Evolutionary conservation across 345 rosid genomes (phyloP), one percentile per base, ranked within the genome.

Genomic region (Excoecaria agallocha): DNA sequence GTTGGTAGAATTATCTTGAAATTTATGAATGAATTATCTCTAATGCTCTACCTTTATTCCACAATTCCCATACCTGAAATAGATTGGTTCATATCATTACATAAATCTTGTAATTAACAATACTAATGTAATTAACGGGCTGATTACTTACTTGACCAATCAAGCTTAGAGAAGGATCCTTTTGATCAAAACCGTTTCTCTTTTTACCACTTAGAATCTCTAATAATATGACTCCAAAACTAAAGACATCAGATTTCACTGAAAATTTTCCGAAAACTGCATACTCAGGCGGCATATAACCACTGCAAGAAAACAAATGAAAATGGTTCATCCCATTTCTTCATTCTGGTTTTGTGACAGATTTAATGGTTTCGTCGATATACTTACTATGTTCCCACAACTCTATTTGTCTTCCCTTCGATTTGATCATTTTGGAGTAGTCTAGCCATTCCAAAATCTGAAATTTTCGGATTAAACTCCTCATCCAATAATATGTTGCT

Each of bases 341-440:
- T 5, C 8, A 4, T 41, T 41, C 45, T 41, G 45, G 8, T 41
- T 41, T 41, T 16, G 24, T 15, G 22, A 11, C 13, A 57, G 16
- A 13, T 11, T 16, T 1, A n/a, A 35, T 13, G 25, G 66, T 51
- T 45, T 25, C 15, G 43, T 45, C 1, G 56, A n/a, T 15, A 1
- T 79, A 89, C 88, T 87, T 82, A 88, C 95, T 78, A 90, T 76
- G 97, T 92, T 80, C 97, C 95, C 0, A 90, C 90, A 0, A 89
- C 88, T 3, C 89, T 83, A 2, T 69, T 88, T 1, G 90, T 89
- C 43, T 77, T 77, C 45, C 79, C 92, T 82, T 86, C 84, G 12
- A 78, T 65, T 79, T 87, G 86, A 69, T 88, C 86, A 0, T 76
- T 80, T 2, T 87, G 85, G 17, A 87, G 86, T 12, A 90, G 82